phyloP scores from a whole-genome alignment of 2,329 filamentous ascomycete species.

The Tolypocladium tundrense region DNA sequence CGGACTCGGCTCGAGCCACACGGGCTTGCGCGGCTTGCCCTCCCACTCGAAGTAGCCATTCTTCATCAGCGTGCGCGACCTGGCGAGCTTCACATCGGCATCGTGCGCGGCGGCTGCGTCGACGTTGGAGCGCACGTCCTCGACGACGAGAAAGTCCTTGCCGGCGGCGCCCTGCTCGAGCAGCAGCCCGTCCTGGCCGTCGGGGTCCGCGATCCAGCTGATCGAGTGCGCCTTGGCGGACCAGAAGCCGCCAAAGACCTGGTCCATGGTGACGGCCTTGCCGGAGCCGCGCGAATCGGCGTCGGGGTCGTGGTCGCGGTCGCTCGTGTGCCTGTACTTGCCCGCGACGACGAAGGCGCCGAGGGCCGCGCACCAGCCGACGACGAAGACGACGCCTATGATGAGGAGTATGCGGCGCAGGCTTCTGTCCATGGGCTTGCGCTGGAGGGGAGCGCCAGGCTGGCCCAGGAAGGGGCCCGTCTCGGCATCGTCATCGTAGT shows the following conservation, averaged over 20 bases:
- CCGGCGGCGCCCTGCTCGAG: constrained; percentile 57
- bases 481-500: constrained; percentile 30
- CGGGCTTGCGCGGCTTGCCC: constrained; percentile 44
- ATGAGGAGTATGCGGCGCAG: constrained; percentile 54
- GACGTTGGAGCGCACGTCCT: constrained; percentile 59
- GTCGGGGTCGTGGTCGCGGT: constrained; percentile 56
- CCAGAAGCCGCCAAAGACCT: constrained; percentile 60
- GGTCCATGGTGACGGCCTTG: constrained; percentile 63
- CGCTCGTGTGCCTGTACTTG: constrained; percentile 53
- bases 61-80: constrained; percentile 67
- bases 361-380: constrained; percentile 60
- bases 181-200: constrained; percentile 74
- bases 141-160: constrained; percentile 72
- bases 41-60: constrained; percentile 49
- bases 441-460: constrained; percentile 23
- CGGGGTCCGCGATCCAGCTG: constrained; percentile 64
- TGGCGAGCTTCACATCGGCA: constrained; percentile 21
- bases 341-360: constrained; percentile 56
- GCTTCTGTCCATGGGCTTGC: constrained; percentile 53
- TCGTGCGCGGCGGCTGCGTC: constrained; percentile 21
- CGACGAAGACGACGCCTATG: constrained; percentile 47
- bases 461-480: constrained; percentile 41
- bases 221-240: constrained; percentile 53
- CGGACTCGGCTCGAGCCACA: constrained; percentile 62
- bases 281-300: constrained; percentile 55